A percentile compares a stretch with the other conserved stretches of the same genome.
Evolutionary conservation across 164 flowering plant species (phyloP).

Genomic region (Buxus sempervirens): DNA sequence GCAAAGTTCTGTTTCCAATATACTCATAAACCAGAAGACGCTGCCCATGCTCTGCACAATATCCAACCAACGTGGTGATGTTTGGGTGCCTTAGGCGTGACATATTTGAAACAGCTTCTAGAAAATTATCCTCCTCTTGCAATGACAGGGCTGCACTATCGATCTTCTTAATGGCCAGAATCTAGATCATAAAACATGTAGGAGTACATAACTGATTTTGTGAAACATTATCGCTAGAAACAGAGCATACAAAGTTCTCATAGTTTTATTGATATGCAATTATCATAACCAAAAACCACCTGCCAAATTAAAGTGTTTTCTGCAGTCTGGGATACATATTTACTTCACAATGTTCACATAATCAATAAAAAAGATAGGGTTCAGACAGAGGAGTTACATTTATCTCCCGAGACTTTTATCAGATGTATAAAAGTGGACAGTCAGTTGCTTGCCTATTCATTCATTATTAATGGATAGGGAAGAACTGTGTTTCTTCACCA

Average conservation of each 20-base stretch:
- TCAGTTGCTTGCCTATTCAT: no score
- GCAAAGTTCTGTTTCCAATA: slow-evolving; percentile 72
- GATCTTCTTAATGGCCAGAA: slow-evolving; percentile 80
- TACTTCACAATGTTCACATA: no score
- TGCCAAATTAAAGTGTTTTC: no score
- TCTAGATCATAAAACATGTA: slow-evolving; percentile 31
- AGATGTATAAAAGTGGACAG: no score
- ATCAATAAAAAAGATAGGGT: no score
- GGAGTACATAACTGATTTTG: background rate
- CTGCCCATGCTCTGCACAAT: slow-evolving; percentile 89
- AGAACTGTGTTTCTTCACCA: no score
- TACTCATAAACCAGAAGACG: slow-evolving; percentile 82
- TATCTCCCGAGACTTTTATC: no score
- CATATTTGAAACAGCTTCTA: slow-evolving; percentile 92
- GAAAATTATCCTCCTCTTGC: slow-evolving; percentile 88
- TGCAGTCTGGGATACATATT: no score
- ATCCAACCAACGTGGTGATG: slow-evolving; percentile 67
- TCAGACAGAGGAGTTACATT: no score
- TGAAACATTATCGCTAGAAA: background rate
- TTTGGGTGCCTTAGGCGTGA: slow-evolving; percentile 87
- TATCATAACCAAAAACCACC: background rate
- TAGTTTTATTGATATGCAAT: background rate
- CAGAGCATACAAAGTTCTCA: background rate
- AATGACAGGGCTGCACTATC: slow-evolving; percentile 84
- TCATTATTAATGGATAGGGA: no score